Conservation (phyloP, 805 yeast species). For the Zygotorulaspora chibaensis region DNA sequence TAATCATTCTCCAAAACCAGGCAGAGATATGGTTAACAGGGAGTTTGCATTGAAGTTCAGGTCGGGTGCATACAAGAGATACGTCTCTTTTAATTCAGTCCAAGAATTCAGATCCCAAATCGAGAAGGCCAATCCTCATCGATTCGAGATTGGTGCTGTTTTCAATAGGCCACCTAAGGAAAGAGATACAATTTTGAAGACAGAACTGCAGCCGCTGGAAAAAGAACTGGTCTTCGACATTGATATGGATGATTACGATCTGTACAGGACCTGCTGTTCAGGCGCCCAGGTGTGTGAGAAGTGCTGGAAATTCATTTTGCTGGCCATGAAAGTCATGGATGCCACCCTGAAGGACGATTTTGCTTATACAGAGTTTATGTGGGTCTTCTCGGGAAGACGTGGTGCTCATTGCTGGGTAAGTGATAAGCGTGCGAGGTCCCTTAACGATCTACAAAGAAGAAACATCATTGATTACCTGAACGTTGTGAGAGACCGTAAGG, state of each 20-base stretch:
- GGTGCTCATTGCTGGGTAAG: constrained; percentile 99
- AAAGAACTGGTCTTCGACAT: constrained; percentile 95
- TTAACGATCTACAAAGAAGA: constrained; percentile 70
- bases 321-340: constrained; percentile 75
- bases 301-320: constrained; percentile 90
- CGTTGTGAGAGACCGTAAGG: constrained; percentile 53
- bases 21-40: constrained; percentile 75
- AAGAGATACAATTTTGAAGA: constrained; percentile 69
- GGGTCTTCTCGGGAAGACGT: constrained; percentile 98
- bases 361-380: constrained; percentile 78
- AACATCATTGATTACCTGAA: constrained; percentile 83
- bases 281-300: constrained; percentile 79
- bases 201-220: constrained; percentile 70
- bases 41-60: constrained; percentile 90
- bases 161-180: constrained; percentile 85
- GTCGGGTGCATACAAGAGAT: constrained; percentile 86
- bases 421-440: constrained; percentile 70
- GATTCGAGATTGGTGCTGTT: constrained; percentile 94
- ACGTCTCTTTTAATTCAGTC: constrained; percentile 62
- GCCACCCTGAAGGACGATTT: constrained; percentile 76
- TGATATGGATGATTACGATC: constrained; percentile 96
- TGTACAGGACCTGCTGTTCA: constrained; percentile 86
- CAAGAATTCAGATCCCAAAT: constrained; percentile 80
- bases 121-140: constrained; percentile 67
- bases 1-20: constrained; percentile 74